A percentile compares a stretch with the other conserved stretches of the same genome.
These are phyloP conservation scores for Musa schizocarpa DNA, from an alignment of 176 grass and related monocot genomes.

Conservation along the genomic window DNA sequence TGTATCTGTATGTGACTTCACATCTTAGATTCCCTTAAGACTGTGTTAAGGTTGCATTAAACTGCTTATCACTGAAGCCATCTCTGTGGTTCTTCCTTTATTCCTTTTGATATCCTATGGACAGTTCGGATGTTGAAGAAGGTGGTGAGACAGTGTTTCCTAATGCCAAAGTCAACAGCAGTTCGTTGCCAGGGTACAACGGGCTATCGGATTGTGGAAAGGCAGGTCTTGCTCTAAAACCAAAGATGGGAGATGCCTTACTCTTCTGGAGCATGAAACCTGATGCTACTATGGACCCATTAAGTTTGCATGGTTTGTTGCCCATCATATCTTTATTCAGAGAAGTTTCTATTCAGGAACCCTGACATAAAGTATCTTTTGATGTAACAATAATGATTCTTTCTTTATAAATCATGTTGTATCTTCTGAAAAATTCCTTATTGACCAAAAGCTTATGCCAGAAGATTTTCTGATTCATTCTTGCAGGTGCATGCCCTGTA, in stretches of 20 bases:
- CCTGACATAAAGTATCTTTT: not conserved
- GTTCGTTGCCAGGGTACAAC: constrained; percentile 56
- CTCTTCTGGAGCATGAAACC: constrained; percentile 97
- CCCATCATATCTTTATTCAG: not conserved
- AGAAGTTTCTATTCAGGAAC: not conserved
- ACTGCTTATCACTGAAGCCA: not conserved
- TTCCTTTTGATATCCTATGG: not conserved
- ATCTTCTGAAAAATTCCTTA: not conserved
- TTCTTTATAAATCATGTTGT: not conserved
- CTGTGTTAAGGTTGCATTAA: not conserved
- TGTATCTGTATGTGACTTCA: constrained; percentile 79
- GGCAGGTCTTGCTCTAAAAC: constrained; percentile 59
- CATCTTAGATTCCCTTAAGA: not conserved
- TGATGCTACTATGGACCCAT: constrained; percentile 69
- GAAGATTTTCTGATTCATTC: not conserved
- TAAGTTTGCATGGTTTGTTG: constrained; percentile 84
- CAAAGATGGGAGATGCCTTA: constrained; percentile 85
- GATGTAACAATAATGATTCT: not conserved
- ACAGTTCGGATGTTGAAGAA: constrained; percentile 92
- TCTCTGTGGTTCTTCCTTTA: not conserved
- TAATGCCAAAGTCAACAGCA: constrained; percentile 66
- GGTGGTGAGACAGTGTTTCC: constrained; percentile 93
- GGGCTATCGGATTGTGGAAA: constrained; percentile 77
- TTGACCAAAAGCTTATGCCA: not conserved
- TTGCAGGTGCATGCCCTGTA: constrained; percentile 5